phyloP scores from a whole-genome alignment of 2,329 filamentous ascomycete species.

The Ascosphaera acerosa region DNA sequence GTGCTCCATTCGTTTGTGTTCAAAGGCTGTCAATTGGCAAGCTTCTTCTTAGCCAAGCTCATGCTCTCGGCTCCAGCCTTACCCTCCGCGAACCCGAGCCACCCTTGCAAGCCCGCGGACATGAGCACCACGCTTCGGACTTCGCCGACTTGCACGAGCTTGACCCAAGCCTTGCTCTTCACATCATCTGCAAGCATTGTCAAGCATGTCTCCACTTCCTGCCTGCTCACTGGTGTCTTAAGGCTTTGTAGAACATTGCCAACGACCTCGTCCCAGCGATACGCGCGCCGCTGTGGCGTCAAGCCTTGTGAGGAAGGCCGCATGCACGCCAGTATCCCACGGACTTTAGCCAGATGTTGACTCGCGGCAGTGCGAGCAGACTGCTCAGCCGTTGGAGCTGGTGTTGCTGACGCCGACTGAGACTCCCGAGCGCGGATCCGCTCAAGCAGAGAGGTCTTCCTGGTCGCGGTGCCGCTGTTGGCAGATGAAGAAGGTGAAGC shows the following conservation, averaged over 20 bases:
- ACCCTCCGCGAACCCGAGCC: neutral
- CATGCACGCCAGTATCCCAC: conserved; percentile 41
- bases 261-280: conserved; percentile 36
- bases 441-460: conserved; percentile 42
- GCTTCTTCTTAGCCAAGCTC: no score
- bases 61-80: neutral
- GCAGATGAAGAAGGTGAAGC: conserved; percentile 6
- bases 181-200: conserved; percentile 22
- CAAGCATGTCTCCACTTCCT: conserved; percentile 24
- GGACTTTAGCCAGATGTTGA: conserved; percentile 41
- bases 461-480: conserved; percentile 10
- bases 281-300: conserved; percentile 30
- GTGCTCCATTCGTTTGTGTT: no score
- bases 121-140: conserved; percentile 23
- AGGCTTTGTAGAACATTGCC: conserved; percentile 44
- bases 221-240: conserved; percentile 22
- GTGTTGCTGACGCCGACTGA: conserved; percentile 21
- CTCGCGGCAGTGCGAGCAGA: conserved; percentile 38
- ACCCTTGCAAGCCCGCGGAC: conserved; percentile 8
- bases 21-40: no score
- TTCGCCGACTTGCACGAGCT: conserved; percentile 21
- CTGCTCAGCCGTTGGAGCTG: conserved; percentile 25
- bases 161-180: conserved; percentile 25
- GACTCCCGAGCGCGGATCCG: conserved; percentile 46
- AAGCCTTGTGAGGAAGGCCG: conserved; percentile 11